phyloP scores from a whole-genome alignment of 495 filamentous ascomycete genomes.

The Trichoderma erinaceum region DNA sequence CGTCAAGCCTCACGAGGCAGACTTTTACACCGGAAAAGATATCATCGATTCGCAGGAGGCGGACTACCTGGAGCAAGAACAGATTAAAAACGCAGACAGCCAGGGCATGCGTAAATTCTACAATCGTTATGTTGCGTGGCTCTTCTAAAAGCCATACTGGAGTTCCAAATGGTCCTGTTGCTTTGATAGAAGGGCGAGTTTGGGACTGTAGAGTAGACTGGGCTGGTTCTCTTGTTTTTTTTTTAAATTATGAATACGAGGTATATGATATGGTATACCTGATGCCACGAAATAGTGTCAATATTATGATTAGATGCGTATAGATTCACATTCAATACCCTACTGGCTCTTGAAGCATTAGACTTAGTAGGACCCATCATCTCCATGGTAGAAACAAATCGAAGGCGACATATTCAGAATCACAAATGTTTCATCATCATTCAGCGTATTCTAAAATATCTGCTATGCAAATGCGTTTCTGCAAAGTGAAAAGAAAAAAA shows the following conservation, averaged over 20 bases:
- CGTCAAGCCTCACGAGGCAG: slow-evolving; percentile 51
- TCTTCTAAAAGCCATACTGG: slow-evolving; percentile 44
- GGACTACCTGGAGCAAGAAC: slow-evolving; percentile 55
- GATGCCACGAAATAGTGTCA: not conserved
- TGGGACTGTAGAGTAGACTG: no score
- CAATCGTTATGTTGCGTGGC: slow-evolving; percentile 55
- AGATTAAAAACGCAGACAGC: slow-evolving; percentile 25
- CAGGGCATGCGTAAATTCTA: slow-evolving; percentile 47
- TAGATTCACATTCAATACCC: not conserved
- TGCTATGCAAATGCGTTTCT: not conserved
- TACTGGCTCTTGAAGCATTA: not conserved
- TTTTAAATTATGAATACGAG: no score
- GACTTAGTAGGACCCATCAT: no score
- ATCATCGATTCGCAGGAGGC: slow-evolving; percentile 68
- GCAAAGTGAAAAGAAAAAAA: not conserved
- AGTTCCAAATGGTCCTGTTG: not conserved
- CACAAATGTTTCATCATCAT: not conserved
- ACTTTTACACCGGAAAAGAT: slow-evolving; percentile 67
- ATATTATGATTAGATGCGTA: not conserved
- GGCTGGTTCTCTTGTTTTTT: no score
- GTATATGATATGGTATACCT: not conserved
- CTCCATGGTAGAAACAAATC: no score
- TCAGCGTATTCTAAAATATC: slow-evolving; percentile 8
- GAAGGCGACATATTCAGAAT: no score
- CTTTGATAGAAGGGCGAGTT: not conserved